A percentile compares a stretch with the other conserved stretches of the same genome.
Evolutionary conservation across 345 rosid genomes (phyloP).

Genomic region (Triadica sebifera): DNA sequence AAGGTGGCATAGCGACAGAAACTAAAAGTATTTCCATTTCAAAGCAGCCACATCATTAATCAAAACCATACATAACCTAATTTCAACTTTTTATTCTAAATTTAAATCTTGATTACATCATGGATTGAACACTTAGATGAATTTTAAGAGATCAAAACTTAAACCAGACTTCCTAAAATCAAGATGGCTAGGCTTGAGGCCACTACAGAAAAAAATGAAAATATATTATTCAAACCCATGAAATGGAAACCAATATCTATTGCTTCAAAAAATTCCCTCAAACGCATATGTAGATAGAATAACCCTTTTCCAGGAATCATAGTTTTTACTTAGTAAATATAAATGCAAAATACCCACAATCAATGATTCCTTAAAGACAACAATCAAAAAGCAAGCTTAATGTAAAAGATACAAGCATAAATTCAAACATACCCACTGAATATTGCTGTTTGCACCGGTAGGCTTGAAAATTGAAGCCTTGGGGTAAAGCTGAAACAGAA

Average conservation of each 20-base stretch:
- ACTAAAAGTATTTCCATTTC: not conserved
- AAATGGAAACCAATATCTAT: no score
- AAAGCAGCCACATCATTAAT: not conserved
- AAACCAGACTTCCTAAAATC: no score
- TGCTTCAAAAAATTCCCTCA: no score
- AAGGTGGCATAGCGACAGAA: not conserved
- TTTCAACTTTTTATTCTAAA: not conserved
- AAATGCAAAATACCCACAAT: not conserved
- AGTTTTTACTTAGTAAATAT: not conserved
- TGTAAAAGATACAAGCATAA: not conserved
- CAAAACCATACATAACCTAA: not conserved
- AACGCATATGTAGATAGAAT: no score
- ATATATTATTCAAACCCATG: no score
- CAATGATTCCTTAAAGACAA: not conserved
- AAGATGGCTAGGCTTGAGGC: no score
- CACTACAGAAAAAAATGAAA: no score
- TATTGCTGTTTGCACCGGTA: conserved; percentile 74
- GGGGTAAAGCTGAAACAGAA: conserved; percentile 79
- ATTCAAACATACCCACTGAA: conserved; percentile 76
- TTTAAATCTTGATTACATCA: not conserved
- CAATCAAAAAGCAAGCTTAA: not conserved
- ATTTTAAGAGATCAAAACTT: not conserved
- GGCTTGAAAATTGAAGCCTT: conserved; percentile 68
- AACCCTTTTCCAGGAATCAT: no score
- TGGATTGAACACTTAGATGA: not conserved